Evolutionary conservation across 352 stramenopile species (phyloP).

Genomic region (Globisporangium polare): DNA sequence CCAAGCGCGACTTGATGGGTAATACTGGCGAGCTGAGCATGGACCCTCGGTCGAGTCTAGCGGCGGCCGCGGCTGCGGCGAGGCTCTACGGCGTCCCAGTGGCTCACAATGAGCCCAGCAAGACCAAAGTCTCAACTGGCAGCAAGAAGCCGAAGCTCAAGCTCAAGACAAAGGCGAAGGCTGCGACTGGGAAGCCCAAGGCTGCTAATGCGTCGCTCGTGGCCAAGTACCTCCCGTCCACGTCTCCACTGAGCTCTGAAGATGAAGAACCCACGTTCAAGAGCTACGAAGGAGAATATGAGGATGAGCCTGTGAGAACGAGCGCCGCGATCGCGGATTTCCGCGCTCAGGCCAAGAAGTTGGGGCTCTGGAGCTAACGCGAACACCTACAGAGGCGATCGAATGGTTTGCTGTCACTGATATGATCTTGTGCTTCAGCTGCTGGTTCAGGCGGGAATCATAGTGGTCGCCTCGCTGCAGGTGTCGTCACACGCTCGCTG

Average conservation of each 20-base stretch:
- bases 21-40: not conserved
- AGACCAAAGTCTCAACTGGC: not conserved
- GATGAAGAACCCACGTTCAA: conserved; percentile 9
- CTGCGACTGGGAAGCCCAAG: conserved; percentile 1
- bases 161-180: not conserved
- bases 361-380: conserved; percentile 40
- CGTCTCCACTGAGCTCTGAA: conserved; percentile 13
- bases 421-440: too few relatives aligned
- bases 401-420: too few relatives aligned
- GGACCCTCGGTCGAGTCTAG: conserved; percentile 21
- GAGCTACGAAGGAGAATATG: not conserved
- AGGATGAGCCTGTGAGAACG: not conserved
- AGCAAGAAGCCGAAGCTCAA: not conserved
- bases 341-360: conserved; percentile 32
- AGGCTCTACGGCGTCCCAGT: conserved; percentile 24
- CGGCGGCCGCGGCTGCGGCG: conserved; percentile 26
- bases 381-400: not conserved
- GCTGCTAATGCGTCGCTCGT: not conserved
- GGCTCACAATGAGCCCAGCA: not conserved
- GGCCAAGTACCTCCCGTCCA: conserved; percentile 5
- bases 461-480: too few relatives aligned
- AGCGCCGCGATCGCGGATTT: conserved; percentile 28
- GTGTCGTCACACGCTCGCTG: too few relatives aligned
- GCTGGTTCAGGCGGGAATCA: too few relatives aligned
- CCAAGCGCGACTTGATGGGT: not conserved